Base-by-base conservation (phyloP, 129 eudicot genomes). In the Pulicaria dysenterica region DNA sequence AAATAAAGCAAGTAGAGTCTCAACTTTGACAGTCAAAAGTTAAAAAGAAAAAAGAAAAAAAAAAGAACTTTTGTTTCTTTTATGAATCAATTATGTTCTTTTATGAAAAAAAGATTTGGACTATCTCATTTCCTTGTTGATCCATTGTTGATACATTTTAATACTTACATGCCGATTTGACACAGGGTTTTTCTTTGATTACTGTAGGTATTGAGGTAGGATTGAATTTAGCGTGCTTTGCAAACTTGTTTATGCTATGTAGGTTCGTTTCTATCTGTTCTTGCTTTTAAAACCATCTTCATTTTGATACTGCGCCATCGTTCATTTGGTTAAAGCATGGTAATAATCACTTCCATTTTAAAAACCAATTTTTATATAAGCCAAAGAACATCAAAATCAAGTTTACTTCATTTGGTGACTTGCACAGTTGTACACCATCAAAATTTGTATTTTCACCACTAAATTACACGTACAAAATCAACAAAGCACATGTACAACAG, bases 131-230 rank as follows among this genome's bases (percentile, higher is more conserved):
- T 45, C 6, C 31, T 45, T 45, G 49, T 45, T 0, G 10, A 6
- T 45, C 10, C 3, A 45, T 45, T 45, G 16, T 48, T 5, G 5
- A 48, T 10, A 6, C 14, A 10, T 12, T 12, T 48, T 10, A 15
- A 7, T 15, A 16, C 36, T 53, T 16, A 10, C 36, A 53, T 2
- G 31, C 31, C 31, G 31, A 24, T 24, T 24, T 65, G 41, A 9
- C 10, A 11, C 55, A 7, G 5, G 41, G 56, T 19, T 24, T 64
- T 64, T 38, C 4, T 36, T 37, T 48, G 7, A 8, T 31, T 59
- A 19, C 42, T 77, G 83, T 73, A 82, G 83, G 82, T 43, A 43
- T 66, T 43, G 51, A 9, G 5, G 58, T 12, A 15, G 64, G 76
- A 42, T 8, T 31, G 47, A 43, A 19, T 43, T 24, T 24, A 24